A percentile compares a stretch with the other conserved stretches of the same genome.
These are phyloP conservation scores for Boeremia exigua DNA, from an alignment of 2,329 filamentous ascomycete species.

Conservation along the genomic window DNA sequence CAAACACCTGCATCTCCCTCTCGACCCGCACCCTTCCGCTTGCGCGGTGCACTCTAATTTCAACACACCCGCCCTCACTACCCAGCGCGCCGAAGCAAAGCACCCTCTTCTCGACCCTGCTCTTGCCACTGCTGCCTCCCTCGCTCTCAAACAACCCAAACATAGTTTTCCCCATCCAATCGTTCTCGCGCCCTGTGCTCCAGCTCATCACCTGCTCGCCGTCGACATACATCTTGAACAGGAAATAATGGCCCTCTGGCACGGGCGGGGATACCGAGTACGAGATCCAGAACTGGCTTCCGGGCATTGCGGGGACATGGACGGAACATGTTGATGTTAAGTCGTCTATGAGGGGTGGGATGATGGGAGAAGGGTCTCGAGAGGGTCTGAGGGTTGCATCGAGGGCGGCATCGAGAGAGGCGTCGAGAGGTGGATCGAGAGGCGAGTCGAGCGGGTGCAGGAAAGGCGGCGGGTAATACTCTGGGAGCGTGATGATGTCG, in stretches of 20 bases:
- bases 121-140: conserved; percentile 37
- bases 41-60: conserved; percentile 52
- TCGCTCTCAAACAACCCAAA: conserved; percentile 51
- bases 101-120: conserved; percentile 49
- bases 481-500: conserved; percentile 48
- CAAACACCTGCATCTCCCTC: conserved; percentile 35
- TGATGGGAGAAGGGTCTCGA: neutral
- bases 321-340: conserved; percentile 41
- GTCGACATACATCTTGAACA: conserved; percentile 56
- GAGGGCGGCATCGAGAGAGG: neutral
- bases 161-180: conserved; percentile 53
- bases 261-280: conserved; percentile 46
- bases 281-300: conserved; percentile 53
- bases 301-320: conserved; percentile 44
- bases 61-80: conserved; percentile 31
- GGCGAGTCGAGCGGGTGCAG: conserved; percentile 17
- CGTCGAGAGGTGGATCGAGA: neutral
- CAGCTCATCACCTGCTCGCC: conserved; percentile 51
- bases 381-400: neutral
- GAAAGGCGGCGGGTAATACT: conserved; percentile 38
- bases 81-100: conserved; percentile 46
- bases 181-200: conserved; percentile 51
- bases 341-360: conserved; percentile 27
- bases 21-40: conserved; percentile 48
- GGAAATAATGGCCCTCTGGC: conserved; percentile 44